Evolutionary conservation across 768 basidiomycete species (phyloP).

Genomic region (Xerocomellus chrysenteron): DNA sequence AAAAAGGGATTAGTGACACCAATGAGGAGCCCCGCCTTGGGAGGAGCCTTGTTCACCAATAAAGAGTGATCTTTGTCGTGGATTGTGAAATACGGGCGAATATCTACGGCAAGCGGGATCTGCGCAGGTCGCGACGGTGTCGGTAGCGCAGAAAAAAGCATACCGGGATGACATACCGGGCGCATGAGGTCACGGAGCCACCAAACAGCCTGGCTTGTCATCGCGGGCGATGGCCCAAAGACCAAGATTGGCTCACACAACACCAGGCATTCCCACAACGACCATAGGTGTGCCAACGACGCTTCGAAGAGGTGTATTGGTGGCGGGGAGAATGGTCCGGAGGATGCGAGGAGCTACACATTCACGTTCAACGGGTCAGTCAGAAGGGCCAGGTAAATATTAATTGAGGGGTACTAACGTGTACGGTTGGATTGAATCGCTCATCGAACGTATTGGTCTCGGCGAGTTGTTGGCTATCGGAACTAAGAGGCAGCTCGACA

Average conservation of each 20-base stretch:
- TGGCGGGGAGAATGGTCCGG: conserved; percentile 56
- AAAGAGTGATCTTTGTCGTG: conserved; percentile 82
- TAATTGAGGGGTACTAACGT: conserved; percentile 36
- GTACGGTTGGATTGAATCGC: conserved; percentile 50
- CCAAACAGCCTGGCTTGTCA: conserved; percentile 88
- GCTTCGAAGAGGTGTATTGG: conserved; percentile 64
- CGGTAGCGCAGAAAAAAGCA: neutral
- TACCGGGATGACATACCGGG: conserved; percentile 52
- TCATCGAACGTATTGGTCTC: conserved; percentile 51
- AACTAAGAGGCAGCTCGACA: conserved; percentile 64
- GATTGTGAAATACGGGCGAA: conserved; percentile 94
- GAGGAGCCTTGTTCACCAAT: conserved; percentile 81
- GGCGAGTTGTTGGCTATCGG: conserved; percentile 73
- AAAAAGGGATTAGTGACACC: conserved; percentile 92
- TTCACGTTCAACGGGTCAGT: neutral
- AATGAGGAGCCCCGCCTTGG: conserved; percentile 70
- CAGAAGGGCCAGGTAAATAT: neutral
- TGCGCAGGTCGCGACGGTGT: conserved; percentile 27
- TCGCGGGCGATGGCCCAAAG: conserved; percentile 73
- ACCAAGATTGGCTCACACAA: conserved; percentile 89
- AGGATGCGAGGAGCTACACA: conserved; percentile 66
- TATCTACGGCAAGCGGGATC: conserved; percentile 83
- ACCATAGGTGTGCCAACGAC: conserved; percentile 67
- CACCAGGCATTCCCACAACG: conserved; percentile 91
- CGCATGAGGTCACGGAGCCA: conserved; percentile 86